These are phyloP conservation scores for Barnettozyma californica DNA, from an alignment of 805 yeast species.

Conservation along the genomic window DNA sequence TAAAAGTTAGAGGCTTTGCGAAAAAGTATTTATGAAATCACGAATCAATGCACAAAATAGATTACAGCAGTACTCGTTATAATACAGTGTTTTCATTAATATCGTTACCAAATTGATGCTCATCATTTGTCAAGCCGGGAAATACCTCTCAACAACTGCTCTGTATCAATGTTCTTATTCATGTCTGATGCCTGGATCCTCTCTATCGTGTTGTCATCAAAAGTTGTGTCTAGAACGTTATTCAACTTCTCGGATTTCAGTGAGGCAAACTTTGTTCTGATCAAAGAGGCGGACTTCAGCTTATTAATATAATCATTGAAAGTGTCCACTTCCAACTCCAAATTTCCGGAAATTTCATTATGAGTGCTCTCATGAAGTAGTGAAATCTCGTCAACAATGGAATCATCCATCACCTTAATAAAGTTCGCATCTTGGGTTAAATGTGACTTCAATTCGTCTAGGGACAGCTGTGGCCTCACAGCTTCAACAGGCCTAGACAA, in stretches of 20 bases:
- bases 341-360: slow-evolving; percentile 10
- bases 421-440: slow-evolving; percentile 18
- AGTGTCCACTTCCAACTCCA: slow-evolving; percentile 19
- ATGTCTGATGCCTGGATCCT: slow-evolving; percentile 15
- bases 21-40: slow-evolving; percentile 58
- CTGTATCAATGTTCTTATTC: slow-evolving; percentile 27
- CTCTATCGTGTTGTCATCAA: slow-evolving; percentile 34
- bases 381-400: slow-evolving; percentile 15
- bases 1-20: slow-evolving; percentile 64
- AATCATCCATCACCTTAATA: slow-evolving; percentile 18
- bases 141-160: slow-evolving; percentile 32
- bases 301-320: slow-evolving; percentile 20
- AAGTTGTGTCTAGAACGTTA: slow-evolving; percentile 40
- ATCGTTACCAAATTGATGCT: neutral
- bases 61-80: neutral
- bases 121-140: slow-evolving; percentile 21
- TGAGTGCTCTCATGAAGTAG: slow-evolving; percentile 11
- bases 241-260: slow-evolving; percentile 39
- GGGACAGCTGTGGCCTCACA: neutral
- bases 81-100: neutral
- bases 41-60: neutral
- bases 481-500: slow-evolving; percentile 13
- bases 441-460: slow-evolving; percentile 3
- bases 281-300: slow-evolving; percentile 17
- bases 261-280: slow-evolving; percentile 24